These are phyloP conservation scores for Exophiala viscosa DNA, from an alignment of 2,329 filamentous ascomycete species.

Conservation along the genomic window DNA sequence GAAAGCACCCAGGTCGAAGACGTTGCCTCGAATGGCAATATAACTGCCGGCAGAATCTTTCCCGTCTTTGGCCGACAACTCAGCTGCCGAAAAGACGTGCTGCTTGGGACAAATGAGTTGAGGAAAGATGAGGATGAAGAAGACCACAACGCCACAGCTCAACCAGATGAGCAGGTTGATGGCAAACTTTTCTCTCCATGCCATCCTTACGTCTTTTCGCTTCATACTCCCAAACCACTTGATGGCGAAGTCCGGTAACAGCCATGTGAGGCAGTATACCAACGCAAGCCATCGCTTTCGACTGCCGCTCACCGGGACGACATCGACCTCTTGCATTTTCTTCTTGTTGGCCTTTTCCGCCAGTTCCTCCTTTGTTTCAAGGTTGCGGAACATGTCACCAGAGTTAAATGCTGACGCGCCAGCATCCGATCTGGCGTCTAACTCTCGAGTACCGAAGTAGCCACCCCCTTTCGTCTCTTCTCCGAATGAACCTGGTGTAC, in stretches of 20 bases:
- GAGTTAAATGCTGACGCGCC: slow-evolving; percentile 85
- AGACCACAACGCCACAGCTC: slow-evolving; percentile 69
- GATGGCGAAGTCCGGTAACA: slow-evolving; percentile 79
- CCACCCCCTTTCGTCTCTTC: slow-evolving; percentile 72
- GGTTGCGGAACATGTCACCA: slow-evolving; percentile 96
- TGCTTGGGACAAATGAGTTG: slow-evolving; percentile 86
- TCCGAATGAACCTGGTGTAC: slow-evolving; percentile 57
- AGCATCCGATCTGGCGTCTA: slow-evolving; percentile 85
- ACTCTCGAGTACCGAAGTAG: slow-evolving; percentile 76
- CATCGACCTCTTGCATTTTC: slow-evolving; percentile 84
- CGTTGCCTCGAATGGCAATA: slow-evolving; percentile 79
- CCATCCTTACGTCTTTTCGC: slow-evolving; percentile 84
- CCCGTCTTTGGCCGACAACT: slow-evolving; percentile 71
- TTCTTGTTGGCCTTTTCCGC: slow-evolving; percentile 92
- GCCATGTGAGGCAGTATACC: slow-evolving; percentile 81
- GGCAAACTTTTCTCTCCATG: slow-evolving; percentile 95
- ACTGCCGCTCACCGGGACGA: slow-evolving; percentile 68
- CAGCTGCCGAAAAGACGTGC: slow-evolving; percentile 74
- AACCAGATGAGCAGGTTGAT: slow-evolving; percentile 99
- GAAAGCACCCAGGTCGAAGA: slow-evolving; percentile 77
- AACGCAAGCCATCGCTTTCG: slow-evolving; percentile 88
- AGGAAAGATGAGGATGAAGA: slow-evolving; percentile 89
- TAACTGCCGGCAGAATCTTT: slow-evolving; percentile 62
- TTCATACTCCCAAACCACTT: slow-evolving; percentile 75
- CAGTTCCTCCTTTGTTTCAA: slow-evolving; percentile 91